These are phyloP conservation scores for Ophiostoma himal-ulmi DNA, from an alignment of 2,329 filamentous ascomycete species.

Conservation along the genomic window DNA sequence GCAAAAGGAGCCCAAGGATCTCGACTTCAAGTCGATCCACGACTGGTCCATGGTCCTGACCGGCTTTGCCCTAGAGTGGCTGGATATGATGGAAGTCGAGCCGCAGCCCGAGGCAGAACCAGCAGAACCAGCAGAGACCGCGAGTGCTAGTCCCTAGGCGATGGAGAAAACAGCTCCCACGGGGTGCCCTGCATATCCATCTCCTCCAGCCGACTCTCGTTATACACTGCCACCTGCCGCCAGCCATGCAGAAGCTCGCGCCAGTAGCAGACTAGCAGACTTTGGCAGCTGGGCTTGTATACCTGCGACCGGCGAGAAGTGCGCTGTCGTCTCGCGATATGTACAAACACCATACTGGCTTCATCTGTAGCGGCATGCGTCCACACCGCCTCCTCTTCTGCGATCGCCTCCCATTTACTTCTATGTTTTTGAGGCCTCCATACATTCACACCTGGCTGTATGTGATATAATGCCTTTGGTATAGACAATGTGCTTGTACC, in stretches of 20 bases:
- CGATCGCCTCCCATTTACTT: background rate
- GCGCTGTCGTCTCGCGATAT: background rate
- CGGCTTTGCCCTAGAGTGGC: conserved; percentile 72
- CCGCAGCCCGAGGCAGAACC: conserved; percentile 23
- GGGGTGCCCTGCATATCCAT: background rate
- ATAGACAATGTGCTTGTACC: background rate
- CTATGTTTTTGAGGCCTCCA: too few relatives aligned
- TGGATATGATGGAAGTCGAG: conserved; percentile 55
- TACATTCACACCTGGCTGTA: too few relatives aligned
- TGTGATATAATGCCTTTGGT: background rate
- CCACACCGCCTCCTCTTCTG: background rate
- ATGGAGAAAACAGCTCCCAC: background rate
- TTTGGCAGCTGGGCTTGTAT: background rate
- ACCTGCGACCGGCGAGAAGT: background rate
- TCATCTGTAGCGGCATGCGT: background rate
- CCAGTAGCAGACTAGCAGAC: conserved; percentile 1
- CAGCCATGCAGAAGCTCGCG: background rate
- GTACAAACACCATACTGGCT: background rate
- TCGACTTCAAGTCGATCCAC: conserved; percentile 64
- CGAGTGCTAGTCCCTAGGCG: background rate
- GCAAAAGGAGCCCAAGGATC: conserved; percentile 67
- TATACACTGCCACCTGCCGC: background rate
- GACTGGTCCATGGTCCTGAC: conserved; percentile 71
- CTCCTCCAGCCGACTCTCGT: background rate
- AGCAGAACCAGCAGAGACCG: background rate